These are phyloP conservation scores for Arabis alpina DNA, from an alignment of 345 rosid genomes.

Conservation along the genomic window DNA sequence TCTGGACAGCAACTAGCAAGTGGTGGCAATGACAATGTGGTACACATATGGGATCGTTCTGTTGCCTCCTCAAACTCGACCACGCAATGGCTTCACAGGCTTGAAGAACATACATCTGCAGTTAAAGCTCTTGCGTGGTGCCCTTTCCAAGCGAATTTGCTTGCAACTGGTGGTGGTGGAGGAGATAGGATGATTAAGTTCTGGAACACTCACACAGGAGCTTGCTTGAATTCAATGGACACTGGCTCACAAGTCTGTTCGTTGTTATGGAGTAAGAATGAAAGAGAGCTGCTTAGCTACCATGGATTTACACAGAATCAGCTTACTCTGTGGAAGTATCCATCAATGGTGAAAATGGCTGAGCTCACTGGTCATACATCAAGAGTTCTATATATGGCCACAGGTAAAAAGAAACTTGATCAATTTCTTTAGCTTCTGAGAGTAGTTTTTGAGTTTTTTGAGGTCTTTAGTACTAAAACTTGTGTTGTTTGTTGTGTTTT, in stretches of 20 bases:
- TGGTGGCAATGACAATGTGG: too few relatives aligned
- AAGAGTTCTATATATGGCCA: constrained; percentile 44
- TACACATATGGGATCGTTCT: too few relatives aligned
- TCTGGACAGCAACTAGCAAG: constrained; percentile 60
- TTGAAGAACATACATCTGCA: too few relatives aligned
- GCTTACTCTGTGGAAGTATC: constrained; percentile 47
- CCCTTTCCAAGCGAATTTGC: too few relatives aligned
- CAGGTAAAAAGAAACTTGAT: constrained; percentile 33
- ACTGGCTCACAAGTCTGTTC: too few relatives aligned
- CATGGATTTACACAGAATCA: constrained; percentile 50
- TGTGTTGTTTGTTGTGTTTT: not conserved
- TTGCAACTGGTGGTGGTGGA: too few relatives aligned
- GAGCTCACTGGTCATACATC: constrained; percentile 50
- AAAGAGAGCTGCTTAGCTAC: constrained; percentile 48
- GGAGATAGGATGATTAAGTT: too few relatives aligned
- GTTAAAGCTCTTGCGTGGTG: too few relatives aligned
- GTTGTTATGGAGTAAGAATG: constrained; percentile 46
- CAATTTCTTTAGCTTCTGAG: not conserved
- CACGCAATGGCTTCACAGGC: too few relatives aligned
- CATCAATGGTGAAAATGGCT: constrained; percentile 51
- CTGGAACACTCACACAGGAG: constrained; percentile 48
- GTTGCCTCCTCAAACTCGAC: too few relatives aligned
- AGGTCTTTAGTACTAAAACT: constrained; percentile 14
- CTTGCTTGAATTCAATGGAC: constrained; percentile 46
- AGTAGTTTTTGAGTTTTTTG: not conserved